Evolutionary conservation across 345 rosid genomes (phyloP).

Genomic region (Aegle marmelos): DNA sequence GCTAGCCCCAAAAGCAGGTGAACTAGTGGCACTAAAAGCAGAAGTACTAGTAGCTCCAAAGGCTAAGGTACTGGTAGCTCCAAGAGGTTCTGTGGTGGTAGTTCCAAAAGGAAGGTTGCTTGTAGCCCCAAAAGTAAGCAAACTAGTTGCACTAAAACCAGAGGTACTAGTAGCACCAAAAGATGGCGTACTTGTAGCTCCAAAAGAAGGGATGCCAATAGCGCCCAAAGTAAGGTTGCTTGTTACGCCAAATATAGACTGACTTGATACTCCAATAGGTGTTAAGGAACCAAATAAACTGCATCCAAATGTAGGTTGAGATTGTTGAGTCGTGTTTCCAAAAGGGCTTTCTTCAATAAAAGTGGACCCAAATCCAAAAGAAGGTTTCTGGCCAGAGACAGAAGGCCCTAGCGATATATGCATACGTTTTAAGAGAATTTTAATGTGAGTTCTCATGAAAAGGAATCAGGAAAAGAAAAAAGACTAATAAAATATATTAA

Average conservation of each 20-base stretch:
- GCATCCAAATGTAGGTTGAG: slow-evolving; percentile 72
- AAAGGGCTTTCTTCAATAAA: slow-evolving; percentile 55
- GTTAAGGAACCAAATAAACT: slow-evolving; percentile 58
- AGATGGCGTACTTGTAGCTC: slow-evolving; percentile 37
- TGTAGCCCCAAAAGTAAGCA: slow-evolving; percentile 33
- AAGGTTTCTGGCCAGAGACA: slow-evolving; percentile 69
- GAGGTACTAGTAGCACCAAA: slow-evolving; percentile 21
- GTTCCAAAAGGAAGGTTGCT: slow-evolving; percentile 48
- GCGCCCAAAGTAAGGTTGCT: too few relatives aligned
- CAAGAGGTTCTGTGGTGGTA: slow-evolving; percentile 48
- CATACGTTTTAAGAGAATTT: neutral
- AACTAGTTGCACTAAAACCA: slow-evolving; percentile 35
- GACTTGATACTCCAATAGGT: slow-evolving; percentile 61
- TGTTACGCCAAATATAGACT: slow-evolving; percentile 51
- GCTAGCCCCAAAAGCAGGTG: slow-evolving; percentile 20
- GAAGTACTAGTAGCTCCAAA: slow-evolving; percentile 25
- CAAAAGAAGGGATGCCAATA: slow-evolving; percentile 9
- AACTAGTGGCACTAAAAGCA: too few relatives aligned
- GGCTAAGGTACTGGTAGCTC: slow-evolving; percentile 24
- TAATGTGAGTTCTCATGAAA: neutral
- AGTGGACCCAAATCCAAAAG: slow-evolving; percentile 74
- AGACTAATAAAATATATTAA: neutral
- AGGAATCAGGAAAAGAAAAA: neutral
- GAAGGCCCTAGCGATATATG: slow-evolving; percentile 46
- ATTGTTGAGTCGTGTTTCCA: slow-evolving; percentile 58